Conservation (phyloP, 441 rosid species). For the Erodium texanum region DNA sequence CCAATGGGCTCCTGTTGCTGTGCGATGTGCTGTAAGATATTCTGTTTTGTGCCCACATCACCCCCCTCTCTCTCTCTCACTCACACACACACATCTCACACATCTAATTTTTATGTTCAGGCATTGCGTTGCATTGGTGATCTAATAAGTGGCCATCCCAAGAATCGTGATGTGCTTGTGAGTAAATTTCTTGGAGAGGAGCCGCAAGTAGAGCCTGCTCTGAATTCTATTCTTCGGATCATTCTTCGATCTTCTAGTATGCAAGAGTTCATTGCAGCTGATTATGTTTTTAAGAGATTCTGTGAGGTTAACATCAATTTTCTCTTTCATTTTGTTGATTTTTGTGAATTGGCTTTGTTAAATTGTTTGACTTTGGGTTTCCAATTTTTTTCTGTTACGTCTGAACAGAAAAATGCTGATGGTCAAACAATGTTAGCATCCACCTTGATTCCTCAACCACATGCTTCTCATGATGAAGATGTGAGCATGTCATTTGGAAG, state of each 20-base stretch:
- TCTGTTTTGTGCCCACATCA: slow-evolving; percentile 13
- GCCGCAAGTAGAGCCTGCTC: slow-evolving; percentile 80
- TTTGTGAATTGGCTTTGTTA: slow-evolving; percentile 4
- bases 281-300: slow-evolving; percentile 71
- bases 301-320: slow-evolving; percentile 63
- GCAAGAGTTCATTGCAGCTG: slow-evolving; percentile 92
- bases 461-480: slow-evolving; percentile 72
- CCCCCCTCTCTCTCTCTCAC: no score
- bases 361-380: not conserved
- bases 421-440: slow-evolving; percentile 91
- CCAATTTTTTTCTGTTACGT: slow-evolving; percentile 9
- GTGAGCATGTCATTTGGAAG: slow-evolving; percentile 97
- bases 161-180: slow-evolving; percentile 69
- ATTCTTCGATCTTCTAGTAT: slow-evolving; percentile 73
- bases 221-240: slow-evolving; percentile 85
- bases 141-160: slow-evolving; percentile 64
- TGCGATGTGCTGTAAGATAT: slow-evolving; percentile 69
- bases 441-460: slow-evolving; percentile 87
- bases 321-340: slow-evolving; percentile 9
- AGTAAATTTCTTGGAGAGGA: slow-evolving; percentile 92
- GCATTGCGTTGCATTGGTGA: slow-evolving; percentile 82
- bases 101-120: slow-evolving; percentile 23
- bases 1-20: slow-evolving; percentile 89
- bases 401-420: slow-evolving; percentile 56
- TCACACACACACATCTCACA: no score